Base-by-base conservation (phyloP, 805 yeast genomes). In the Myxozyma vanderwaltii region DNA sequence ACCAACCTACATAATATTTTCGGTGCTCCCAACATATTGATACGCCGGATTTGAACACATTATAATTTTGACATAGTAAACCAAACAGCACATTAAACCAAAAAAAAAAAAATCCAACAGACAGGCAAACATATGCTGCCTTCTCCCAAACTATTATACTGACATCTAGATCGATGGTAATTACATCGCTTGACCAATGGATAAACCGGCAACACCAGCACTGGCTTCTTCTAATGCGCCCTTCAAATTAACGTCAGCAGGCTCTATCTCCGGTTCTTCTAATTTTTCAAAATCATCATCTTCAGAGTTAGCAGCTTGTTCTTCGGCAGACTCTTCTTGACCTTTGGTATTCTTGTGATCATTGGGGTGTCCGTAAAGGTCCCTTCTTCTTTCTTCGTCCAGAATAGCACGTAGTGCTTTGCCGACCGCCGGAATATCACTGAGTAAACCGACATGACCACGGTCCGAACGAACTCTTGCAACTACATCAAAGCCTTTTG, bases 391-490 rank as follows among this genome's bases (percentile, higher is more conserved):
- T 40, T 61, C 64, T 21, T 59, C 86, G 45, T 81, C 82, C 13
- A 82, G 66, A 17, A 91, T 77, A 0, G 89, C 85, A 44, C 77
- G 71, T 49, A 91, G 73, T 0, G 95, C 96, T 53, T 80, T 79
- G 0, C 88, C 94, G 75, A 91, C 82, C 2, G 83, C 82, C 23
- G 81, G 81, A 8, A 88, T 67, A 73, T 91, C 97, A 0, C 89
- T 81, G 81, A 91, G 77, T 51, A 91, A 74, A 33, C 85, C 85
- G 15, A 91, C 91, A 74, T 91, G 97, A 0, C 96, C 96, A 46
- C 81, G 75, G 1, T 76, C 78, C 35, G 87, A 80, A 0, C 84
- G 78, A 44, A 88, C 77, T 67, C 85, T 86, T 7, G 86, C 91
- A 13, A 80, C 88, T 1, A 88, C 67, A 2, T 86, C 84, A 68